Evolutionary conservation across 2,329 filamentous ascomycete species (phyloP), one percentile per base, ranked within the genome.

Genomic region (Dryadomyces quercus-mongolicae): DNA sequence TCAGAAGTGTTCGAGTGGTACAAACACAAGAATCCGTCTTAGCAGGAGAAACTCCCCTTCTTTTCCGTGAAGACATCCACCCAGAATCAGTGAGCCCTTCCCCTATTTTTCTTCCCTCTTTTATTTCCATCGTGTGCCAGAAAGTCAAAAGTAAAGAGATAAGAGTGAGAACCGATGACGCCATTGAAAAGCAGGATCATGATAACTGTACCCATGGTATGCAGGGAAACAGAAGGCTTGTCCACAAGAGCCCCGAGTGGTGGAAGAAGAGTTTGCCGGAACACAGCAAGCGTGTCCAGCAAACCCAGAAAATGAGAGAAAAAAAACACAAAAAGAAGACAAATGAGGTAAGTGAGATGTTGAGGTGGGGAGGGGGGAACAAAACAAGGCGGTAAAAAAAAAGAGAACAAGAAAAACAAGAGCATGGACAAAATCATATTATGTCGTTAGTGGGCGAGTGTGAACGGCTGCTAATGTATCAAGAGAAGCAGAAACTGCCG

Each of bases 81-180:
- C 45, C 52, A 52, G 42, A 55, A 57, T 45, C 54, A 54, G 44
- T 47, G 21, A 57, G 46, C 44, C 51, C 51, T 53, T 53, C 54
- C 53, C 54, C 54, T 38, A 55, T 50, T 20, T 52, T 55, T 56
- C 48, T 51, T 55, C 48, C 51, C 55, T 54, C 49, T 53, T 54
- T 58, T 57, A 54, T 54, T 60, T 59, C 60, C 58, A 52, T 61
- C 56, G 55, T 60, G 58, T 58, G 60, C 59, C 60, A 62, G 58
- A 62, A 63, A 61, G 60, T 59, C 60, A 63, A 62, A 57, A 54
- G 55, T 52, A 55, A 58, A 59, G 59, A 60, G 53, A 58, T 44
- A 60, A 60, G 59, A 60, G 57, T 53, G 56, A 59, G 57, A 62
- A 61, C 58, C 59, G 58, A 60, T 61, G 61, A 64, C 62, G 62